Evolutionary conservation across 1,139 yeast genomes (phyloP).

Genomic region (Taphrina flavorubra): DNA sequence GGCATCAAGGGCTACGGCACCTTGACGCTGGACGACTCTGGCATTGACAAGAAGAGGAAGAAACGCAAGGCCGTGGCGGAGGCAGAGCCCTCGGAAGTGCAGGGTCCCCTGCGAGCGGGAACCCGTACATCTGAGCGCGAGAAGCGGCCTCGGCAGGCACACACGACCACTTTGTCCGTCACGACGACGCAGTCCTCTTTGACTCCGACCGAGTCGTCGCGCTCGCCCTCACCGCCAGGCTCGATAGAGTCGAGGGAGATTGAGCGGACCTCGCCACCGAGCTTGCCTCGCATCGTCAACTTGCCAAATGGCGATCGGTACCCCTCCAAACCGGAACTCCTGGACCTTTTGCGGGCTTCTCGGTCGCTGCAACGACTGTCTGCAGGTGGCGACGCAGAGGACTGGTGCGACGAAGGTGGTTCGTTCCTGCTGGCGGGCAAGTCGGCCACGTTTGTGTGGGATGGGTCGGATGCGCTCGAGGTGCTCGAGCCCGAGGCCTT

Average conservation of each 20-base stretch:
- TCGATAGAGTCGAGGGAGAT: too few species aligned
- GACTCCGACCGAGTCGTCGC: slow-evolving; percentile 1
- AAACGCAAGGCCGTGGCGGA: slow-evolving; percentile 22
- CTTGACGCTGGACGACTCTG: slow-evolving; percentile 53
- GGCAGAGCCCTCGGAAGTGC: background rate
- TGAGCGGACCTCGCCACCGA: slow-evolving; percentile 21
- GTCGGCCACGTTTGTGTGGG: slow-evolving; percentile 19
- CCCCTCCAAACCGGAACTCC: slow-evolving; percentile 33
- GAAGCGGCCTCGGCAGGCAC: slow-evolving; percentile 18
- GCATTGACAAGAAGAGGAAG: slow-evolving; percentile 35
- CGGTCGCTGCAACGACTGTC: slow-evolving; percentile 28
- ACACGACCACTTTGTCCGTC: background rate
- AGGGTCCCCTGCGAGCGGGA: background rate
- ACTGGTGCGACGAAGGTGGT: slow-evolving; percentile 26
- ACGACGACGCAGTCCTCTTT: background rate
- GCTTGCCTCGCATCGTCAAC: slow-evolving; percentile 21
- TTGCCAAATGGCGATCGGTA: slow-evolving; percentile 5
- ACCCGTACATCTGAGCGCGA: slow-evolving; percentile 7
- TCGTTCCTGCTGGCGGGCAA: slow-evolving; percentile 10
- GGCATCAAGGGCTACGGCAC: slow-evolving; percentile 72
- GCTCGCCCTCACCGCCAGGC: background rate
- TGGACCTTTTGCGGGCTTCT: slow-evolving; percentile 35
- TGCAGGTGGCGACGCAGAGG: slow-evolving; percentile 8
- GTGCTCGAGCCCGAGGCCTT: slow-evolving; percentile 21
- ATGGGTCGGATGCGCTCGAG: slow-evolving; percentile 34